phyloP scores from a whole-genome alignment of 2,329 filamentous ascomycete species.

The Ophiocordyceps camponoti-leonardi region DNA sequence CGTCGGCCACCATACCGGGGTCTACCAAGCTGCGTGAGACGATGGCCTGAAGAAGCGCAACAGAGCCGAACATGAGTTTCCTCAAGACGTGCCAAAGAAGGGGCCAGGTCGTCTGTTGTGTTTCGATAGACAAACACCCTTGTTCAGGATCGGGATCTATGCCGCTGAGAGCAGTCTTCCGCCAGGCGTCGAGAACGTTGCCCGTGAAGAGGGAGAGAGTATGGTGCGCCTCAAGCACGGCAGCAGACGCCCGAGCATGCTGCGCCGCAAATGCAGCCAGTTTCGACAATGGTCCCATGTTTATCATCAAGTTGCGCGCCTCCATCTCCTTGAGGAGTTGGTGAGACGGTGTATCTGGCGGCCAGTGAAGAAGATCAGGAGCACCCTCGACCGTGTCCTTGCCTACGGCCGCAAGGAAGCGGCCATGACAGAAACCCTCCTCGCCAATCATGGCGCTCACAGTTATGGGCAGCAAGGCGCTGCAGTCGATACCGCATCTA shows the following conservation, averaged over 20 bases:
- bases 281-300: conserved; percentile 50
- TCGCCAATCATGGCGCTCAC: conserved; percentile 49
- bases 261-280: conserved; percentile 48
- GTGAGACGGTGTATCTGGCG: conserved; percentile 40
- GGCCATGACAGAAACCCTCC: conserved; percentile 60
- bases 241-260: conserved; percentile 25
- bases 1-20: conserved; percentile 23
- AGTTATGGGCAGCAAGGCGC: conserved; percentile 52
- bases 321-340: conserved; percentile 39
- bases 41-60: conserved; percentile 59
- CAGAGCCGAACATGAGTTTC: conserved; percentile 57
- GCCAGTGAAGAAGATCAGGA: conserved; percentile 41
- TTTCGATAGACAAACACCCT: conserved; percentile 45
- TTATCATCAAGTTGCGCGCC: conserved; percentile 42
- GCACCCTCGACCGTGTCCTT: conserved; percentile 40
- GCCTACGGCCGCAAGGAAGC: conserved; percentile 56
- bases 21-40: conserved; percentile 46
- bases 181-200: conserved; percentile 55
- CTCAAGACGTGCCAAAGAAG: conserved; percentile 60
- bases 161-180: conserved; percentile 53
- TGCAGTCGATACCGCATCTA: conserved; percentile 43
- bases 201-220: conserved; percentile 50
- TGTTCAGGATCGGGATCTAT: conserved; percentile 53
- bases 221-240: conserved; percentile 36
- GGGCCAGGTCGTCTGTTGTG: conserved; percentile 48